Percentiles rank a stretch among this genome's conserved stretches.
Evolutionary conservation across 2,329 filamentous ascomycete species (phyloP).

Genomic region (Aspergillus fischeri): DNA sequence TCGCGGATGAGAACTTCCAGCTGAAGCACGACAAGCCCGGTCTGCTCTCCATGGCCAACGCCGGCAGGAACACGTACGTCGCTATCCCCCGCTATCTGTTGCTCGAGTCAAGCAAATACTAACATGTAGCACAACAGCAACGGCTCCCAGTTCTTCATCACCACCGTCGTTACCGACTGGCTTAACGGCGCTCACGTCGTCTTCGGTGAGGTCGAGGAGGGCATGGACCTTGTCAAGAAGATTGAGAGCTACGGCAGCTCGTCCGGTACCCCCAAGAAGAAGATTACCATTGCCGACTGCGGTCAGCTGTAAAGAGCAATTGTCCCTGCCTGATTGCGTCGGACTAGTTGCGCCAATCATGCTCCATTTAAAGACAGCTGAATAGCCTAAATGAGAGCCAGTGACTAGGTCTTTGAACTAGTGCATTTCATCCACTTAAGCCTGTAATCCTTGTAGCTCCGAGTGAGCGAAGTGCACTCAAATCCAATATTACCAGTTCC

Average conservation of each 20-base stretch:
- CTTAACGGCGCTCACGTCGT: conserved; percentile 67
- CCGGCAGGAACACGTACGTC: conserved; percentile 81
- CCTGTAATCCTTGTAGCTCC: neutral
- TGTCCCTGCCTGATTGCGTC: neutral
- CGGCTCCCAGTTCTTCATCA: conserved; percentile 71
- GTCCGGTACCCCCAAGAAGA: conserved; percentile 50
- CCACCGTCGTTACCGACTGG: conserved; percentile 63
- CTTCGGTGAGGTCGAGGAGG: conserved; percentile 59
- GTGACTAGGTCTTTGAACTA: neutral
- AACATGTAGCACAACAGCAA: conserved; percentile 43
- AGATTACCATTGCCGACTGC: conserved; percentile 50
- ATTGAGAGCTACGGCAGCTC: conserved; percentile 57
- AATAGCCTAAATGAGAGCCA: neutral
- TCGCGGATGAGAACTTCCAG: conserved; percentile 87
- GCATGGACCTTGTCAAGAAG: conserved; percentile 53
- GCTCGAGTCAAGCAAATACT: conserved; percentile 1
- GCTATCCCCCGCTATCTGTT: neutral
- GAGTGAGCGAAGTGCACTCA: neutral
- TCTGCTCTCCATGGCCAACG: conserved; percentile 92
- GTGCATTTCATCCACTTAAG: neutral
- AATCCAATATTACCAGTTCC: neutral
- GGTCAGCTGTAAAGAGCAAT: conserved; percentile 40
- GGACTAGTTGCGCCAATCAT: neutral
- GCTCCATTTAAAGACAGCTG: neutral
- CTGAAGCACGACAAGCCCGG: conserved; percentile 69